Conservation (phyloP, 192 early-diverging fungal genomes). For the Podila minutissima region DNA sequence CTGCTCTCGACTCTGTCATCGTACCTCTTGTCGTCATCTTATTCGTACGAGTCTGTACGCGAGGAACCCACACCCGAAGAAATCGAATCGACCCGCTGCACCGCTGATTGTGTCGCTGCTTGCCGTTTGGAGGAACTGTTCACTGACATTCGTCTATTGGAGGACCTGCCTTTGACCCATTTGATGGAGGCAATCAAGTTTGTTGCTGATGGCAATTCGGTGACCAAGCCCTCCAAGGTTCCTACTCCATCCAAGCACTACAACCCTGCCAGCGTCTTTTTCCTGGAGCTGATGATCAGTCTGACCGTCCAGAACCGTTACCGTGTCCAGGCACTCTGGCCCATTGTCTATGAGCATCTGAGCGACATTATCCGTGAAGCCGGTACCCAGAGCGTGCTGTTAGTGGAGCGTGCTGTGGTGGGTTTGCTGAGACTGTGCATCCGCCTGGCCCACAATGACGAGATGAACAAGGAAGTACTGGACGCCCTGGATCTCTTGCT, state of each 20-base stretch:
- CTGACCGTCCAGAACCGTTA: conserved; percentile 83
- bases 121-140: conserved; percentile 80
- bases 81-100: conserved; percentile 69
- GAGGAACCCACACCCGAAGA: conserved; percentile 79
- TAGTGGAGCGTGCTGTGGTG: conserved; percentile 83
- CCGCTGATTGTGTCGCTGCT: conserved; percentile 72
- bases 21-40: conserved; percentile 75
- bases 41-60: conserved; percentile 59
- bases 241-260: conserved; percentile 53
- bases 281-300: conserved; percentile 78
- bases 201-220: conserved; percentile 59
- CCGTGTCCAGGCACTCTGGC: conserved; percentile 69
- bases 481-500: conserved; percentile 63
- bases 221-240: conserved; percentile 34
- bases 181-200: conserved; percentile 67
- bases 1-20: conserved; percentile 81
- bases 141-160: conserved; percentile 75
- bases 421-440: conserved; percentile 77
- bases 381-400: conserved; percentile 63
- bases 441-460: conserved; percentile 74
- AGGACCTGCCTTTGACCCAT: conserved; percentile 68
- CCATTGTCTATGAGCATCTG: conserved; percentile 74
- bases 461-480: conserved; percentile 62
- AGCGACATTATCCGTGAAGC: conserved; percentile 77
- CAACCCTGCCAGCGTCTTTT: conserved; percentile 75